These are phyloP conservation scores for Adenanthera pavonina DNA, from an alignment of 306 rosid genomes.

Conservation along the genomic window DNA sequence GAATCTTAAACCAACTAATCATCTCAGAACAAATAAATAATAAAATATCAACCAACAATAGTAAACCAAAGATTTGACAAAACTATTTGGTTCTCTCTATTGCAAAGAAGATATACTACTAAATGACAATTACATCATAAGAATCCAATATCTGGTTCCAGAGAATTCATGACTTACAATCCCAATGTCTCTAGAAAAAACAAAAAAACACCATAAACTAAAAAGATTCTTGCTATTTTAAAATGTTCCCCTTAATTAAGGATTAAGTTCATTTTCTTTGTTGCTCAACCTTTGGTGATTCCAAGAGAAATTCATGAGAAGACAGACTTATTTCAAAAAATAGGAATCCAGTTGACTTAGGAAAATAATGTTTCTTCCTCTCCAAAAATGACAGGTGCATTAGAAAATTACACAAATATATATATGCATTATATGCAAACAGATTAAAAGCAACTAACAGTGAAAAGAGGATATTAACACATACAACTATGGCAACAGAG, in stretches of 20 bases:
- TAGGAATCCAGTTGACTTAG: background rate
- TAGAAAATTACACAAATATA: background rate
- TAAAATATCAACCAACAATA: background rate
- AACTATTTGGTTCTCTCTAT: background rate
- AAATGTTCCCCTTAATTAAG: background rate
- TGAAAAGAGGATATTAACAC: slow-evolving; percentile 62
- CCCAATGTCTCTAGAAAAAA: background rate
- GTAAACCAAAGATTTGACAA: background rate
- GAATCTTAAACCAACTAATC: slow-evolving; percentile 11
- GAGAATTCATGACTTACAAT: background rate
- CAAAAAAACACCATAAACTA: background rate
- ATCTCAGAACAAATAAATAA: slow-evolving; percentile 14
- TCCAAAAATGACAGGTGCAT: background rate
- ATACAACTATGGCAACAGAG: slow-evolving; percentile 96
- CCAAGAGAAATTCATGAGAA: background rate
- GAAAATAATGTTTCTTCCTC: slow-evolving; percentile 15
- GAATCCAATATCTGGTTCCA: background rate
- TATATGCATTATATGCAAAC: background rate
- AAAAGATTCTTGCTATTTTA: background rate
- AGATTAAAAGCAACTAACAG: slow-evolving; percentile 6
- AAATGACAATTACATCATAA: background rate
- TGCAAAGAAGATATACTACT: background rate
- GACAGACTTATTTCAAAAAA: background rate
- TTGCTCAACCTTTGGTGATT: background rate
- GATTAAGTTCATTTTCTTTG: background rate